Evolutionary conservation across 495 filamentous ascomycete genomes (phyloP), one percentile per base, ranked within the genome.

Genomic region (Aspergillus steynii): DNA sequence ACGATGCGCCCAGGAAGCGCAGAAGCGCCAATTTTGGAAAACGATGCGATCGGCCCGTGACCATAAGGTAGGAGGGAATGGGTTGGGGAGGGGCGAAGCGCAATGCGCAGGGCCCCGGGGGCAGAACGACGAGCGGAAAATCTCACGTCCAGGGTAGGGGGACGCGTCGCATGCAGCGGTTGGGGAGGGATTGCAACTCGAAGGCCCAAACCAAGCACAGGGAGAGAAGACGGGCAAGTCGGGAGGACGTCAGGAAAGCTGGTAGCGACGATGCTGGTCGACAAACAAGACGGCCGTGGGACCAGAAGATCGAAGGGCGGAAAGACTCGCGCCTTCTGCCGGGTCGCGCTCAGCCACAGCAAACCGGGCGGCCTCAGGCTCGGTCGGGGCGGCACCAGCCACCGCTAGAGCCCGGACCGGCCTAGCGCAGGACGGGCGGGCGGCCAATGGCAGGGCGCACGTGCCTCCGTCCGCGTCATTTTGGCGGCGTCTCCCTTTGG

Each of bases 391-490:
- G 42, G 34, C 45, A 42, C 34, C 27, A 46, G 61, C 61, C 66
- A 55, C 59, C 26, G 8, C 49, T 65, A 63, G 60, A 1, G n/a
- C 51, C 47, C 8, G 1, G 53, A 50, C 53, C n/a, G 61, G 61
- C 0, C 29, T 67, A 67, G 59, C 50, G 52, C 5, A 34, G 27
- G 47, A 8, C 7, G 31, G 31, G 31, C 31, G 31, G 31, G 31
- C 31, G 31, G 31, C 31, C 31, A 3, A 5, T 7, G 31, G 6
- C 37, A 25, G 31, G 10, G 50, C 50, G 49, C 60, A 47, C 49
- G 54, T 68, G 66, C 62, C 66, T 3, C n/a, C 10, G 46, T 25
- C 46, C 55, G 55, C 55, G 55, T 50, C 55, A 55, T 42, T 53
- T 32, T 46, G 14, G 28, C 55, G 28, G 14, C 10, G 34, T 32